phyloP scores from a whole-genome alignment of 345 rosid species.

The Syzygium jambos region DNA sequence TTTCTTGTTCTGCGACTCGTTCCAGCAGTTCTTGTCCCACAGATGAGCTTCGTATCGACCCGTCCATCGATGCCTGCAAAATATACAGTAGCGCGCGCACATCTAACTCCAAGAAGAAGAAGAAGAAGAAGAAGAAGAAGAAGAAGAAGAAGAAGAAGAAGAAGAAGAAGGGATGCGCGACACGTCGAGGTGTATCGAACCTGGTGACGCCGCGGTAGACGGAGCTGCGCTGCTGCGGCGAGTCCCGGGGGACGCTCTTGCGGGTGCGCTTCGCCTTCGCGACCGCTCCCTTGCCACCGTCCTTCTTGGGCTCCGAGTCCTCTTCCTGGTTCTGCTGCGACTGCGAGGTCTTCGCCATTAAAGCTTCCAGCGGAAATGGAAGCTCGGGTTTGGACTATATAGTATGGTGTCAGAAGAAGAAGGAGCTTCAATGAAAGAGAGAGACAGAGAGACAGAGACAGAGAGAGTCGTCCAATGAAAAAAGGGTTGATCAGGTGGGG shows the following conservation, averaged over 20 bases:
- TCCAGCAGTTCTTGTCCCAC: constrained; percentile 68
- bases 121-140: not conserved
- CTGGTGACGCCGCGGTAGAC: constrained; percentile 58
- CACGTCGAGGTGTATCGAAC: not conserved
- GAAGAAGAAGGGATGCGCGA: not conserved
- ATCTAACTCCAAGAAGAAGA: not conserved
- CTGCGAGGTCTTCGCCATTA: constrained; percentile 35
- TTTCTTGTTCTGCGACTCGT: constrained; percentile 51
- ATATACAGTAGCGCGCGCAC: not conserved
- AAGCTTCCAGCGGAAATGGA: not conserved
- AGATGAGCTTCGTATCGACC: constrained; percentile 56
- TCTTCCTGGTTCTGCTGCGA: not conserved
- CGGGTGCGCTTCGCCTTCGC: constrained; percentile 26
- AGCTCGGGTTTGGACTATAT: not conserved
- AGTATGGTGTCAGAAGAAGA: not conserved
- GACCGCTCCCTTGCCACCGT: not conserved
- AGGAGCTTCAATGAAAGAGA: not conserved
- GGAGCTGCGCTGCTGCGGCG: constrained; percentile 60
- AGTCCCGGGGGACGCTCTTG: constrained; percentile 38
- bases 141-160: not conserved
- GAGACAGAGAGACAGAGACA: not conserved
- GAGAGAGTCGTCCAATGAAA: not conserved
- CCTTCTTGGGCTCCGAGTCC: not conserved
- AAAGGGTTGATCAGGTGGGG: not conserved
- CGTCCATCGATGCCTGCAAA: constrained; percentile 51